These are phyloP conservation scores for Thielaviopsis musarum DNA, from an alignment of 2,329 filamentous ascomycete species.

Conservation along the genomic window DNA sequence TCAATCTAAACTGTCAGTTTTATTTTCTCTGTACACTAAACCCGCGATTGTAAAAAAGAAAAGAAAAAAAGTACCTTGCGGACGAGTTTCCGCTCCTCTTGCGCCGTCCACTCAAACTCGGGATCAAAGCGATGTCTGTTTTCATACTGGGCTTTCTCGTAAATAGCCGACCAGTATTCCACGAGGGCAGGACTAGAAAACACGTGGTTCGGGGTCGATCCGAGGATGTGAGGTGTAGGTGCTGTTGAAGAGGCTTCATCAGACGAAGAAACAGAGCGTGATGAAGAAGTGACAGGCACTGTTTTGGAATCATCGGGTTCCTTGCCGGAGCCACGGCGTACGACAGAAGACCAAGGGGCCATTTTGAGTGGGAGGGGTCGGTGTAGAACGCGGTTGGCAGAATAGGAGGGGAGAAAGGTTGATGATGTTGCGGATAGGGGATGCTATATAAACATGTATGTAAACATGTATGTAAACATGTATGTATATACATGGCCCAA, in stretches of 20 bases:
- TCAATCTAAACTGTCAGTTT: slow-evolving; percentile 4
- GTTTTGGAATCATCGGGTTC: background rate
- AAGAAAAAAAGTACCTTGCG: slow-evolving; percentile 16
- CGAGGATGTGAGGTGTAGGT: slow-evolving; percentile 15
- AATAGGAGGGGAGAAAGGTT: background rate
- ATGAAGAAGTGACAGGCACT: background rate
- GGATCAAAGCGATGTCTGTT: slow-evolving; percentile 42
- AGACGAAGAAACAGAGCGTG: background rate
- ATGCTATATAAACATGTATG: background rate
- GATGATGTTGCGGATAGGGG: too few relatives aligned
- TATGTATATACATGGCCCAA: background rate
- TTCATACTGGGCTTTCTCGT: slow-evolving; percentile 41
- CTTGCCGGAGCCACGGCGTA: background rate
- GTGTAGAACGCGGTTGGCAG: background rate
- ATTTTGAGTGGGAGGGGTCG: background rate
- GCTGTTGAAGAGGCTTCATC: slow-evolving; percentile 14
- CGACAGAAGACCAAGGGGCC: background rate
- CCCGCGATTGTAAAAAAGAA: background rate
- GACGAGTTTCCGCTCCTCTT: slow-evolving; percentile 30
- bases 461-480: background rate
- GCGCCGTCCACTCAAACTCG: slow-evolving; percentile 24
- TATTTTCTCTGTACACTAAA: too few relatives aligned
- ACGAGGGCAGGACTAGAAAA: slow-evolving; percentile 35
- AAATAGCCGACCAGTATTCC: slow-evolving; percentile 35
- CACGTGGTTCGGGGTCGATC: slow-evolving; percentile 22